Conservation (phyloP, 2,329 filamentous ascomycete species). For the Simplicillium sp. region DNA sequence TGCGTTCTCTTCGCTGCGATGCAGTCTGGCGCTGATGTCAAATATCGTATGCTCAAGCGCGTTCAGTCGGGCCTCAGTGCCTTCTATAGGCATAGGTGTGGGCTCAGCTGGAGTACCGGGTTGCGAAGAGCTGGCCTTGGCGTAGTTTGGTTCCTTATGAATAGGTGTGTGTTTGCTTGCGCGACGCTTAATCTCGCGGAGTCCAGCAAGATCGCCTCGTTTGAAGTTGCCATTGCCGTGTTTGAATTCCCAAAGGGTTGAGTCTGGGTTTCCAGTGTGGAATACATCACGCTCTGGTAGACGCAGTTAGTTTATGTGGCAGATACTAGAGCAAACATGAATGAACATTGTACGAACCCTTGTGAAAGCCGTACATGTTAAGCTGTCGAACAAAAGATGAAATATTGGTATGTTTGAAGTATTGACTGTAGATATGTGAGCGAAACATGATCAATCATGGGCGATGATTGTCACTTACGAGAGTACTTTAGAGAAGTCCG, state of each 20-base stretch:
- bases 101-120: constrained; percentile 79
- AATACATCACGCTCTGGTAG: constrained; percentile 88
- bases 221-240: constrained; percentile 97
- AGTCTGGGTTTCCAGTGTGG: constrained; percentile 87
- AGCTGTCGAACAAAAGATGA: constrained; percentile 96
- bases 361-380: constrained; percentile 99
- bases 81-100: constrained; percentile 61
- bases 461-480: constrained; percentile 54
- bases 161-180: constrained; percentile 90
- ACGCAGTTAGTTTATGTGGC: constrained; percentile 5
- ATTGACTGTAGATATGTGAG: constrained; percentile 55
- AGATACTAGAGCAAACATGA: no score
- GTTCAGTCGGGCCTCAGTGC: constrained; percentile 63
- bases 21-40: constrained; percentile 66
- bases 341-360: constrained; percentile 54
- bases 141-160: constrained; percentile 77
- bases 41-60: constrained; percentile 74
- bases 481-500: constrained; percentile 95
- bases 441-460: constrained; percentile 5
- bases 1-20: constrained; percentile 75
- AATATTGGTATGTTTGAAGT: constrained; percentile 99
- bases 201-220: constrained; percentile 78
- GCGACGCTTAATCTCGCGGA: constrained; percentile 91
- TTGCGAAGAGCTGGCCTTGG: constrained; percentile 67
- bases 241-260: constrained; percentile 96